Evolutionary conservation across 2,329 filamentous ascomycete genomes (phyloP).

Genomic region (Dryadomyces quercus-mongolicae): DNA sequence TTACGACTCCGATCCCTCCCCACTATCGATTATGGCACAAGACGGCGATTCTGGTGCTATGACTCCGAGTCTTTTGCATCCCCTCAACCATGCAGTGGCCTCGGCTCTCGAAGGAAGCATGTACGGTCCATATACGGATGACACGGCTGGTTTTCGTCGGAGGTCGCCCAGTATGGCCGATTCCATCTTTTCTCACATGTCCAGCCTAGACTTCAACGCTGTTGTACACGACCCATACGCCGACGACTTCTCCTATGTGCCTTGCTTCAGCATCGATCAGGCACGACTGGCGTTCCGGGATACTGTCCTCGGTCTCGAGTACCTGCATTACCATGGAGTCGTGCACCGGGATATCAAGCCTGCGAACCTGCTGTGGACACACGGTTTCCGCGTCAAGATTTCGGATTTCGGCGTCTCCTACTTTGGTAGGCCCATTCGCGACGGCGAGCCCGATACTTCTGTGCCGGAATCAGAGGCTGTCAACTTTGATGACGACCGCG

Average conservation of each 20-base stretch:
- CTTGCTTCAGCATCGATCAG: conserved; percentile 77
- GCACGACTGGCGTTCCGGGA: conserved; percentile 81
- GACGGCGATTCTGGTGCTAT: conserved; percentile 30
- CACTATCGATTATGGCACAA: conserved; percentile 11
- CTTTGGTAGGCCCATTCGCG: conserved; percentile 75
- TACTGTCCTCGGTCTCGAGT: conserved; percentile 85
- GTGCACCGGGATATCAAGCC: conserved; percentile 80
- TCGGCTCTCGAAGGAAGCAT: conserved; percentile 64
- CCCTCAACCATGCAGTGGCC: background rate
- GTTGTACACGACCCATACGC: conserved; percentile 55
- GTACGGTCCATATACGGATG: conserved; percentile 57
- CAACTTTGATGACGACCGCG: conserved; percentile 84
- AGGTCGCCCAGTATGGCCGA: conserved; percentile 73
- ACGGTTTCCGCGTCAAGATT: conserved; percentile 82
- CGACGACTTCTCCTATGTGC: conserved; percentile 86
- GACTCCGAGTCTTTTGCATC: conserved; percentile 39
- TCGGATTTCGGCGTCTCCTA: conserved; percentile 98
- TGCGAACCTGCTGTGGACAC: conserved; percentile 82
- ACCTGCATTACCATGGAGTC: conserved; percentile 78
- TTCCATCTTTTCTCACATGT: conserved; percentile 61
- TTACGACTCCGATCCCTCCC: conserved; percentile 21
- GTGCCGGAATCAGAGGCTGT: conserved; percentile 70
- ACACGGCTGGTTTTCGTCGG: conserved; percentile 41
- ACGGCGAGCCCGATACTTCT: conserved; percentile 66
- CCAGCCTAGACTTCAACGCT: conserved; percentile 46